Conservation (phyloP, 164 flowering plant genomes). For the Macadamia tetraphylla region DNA sequence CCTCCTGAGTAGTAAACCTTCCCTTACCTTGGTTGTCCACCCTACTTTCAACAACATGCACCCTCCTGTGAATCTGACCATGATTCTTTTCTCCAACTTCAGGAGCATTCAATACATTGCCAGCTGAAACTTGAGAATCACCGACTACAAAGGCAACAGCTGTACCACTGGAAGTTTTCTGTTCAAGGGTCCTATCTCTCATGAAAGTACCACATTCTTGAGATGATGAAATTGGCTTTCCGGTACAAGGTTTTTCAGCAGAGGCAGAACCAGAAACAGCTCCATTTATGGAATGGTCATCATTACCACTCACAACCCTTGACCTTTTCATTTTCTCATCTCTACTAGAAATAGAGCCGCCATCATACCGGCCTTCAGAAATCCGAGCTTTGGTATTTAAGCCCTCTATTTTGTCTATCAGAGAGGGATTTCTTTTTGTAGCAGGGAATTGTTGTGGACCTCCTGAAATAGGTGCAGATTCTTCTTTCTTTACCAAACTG, state of each 20-base stretch:
- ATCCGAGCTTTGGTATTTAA: constrained; percentile 69
- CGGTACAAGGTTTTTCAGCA: constrained; percentile 26
- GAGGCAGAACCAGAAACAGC: constrained; percentile 16
- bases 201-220: constrained; percentile 17
- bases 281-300: constrained; percentile 18
- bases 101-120: constrained; percentile 7
- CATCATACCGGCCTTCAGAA: constrained; percentile 47
- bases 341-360: constrained; percentile 20
- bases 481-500: constrained; percentile 26
- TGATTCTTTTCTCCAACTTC: constrained; percentile 19
- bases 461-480: constrained; percentile 10
- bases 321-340: constrained; percentile 34
- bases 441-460: constrained; percentile 17
- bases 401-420: constrained; percentile 76
- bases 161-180: constrained; percentile 15
- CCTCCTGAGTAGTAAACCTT: constrained; percentile 37
- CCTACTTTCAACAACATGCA: constrained; percentile 45
- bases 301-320: constrained; percentile 22
- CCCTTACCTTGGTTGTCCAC: constrained; percentile 50
- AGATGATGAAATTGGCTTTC: constrained; percentile 16
- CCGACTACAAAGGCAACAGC: constrained; percentile 26
- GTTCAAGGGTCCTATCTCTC: background rate
- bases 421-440: constrained; percentile 39
- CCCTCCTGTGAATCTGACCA: constrained; percentile 34
- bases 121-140: constrained; percentile 10